Conservation (phyloP, 352 stramenopile genomes). For the Elongisporangium anandrum region DNA sequence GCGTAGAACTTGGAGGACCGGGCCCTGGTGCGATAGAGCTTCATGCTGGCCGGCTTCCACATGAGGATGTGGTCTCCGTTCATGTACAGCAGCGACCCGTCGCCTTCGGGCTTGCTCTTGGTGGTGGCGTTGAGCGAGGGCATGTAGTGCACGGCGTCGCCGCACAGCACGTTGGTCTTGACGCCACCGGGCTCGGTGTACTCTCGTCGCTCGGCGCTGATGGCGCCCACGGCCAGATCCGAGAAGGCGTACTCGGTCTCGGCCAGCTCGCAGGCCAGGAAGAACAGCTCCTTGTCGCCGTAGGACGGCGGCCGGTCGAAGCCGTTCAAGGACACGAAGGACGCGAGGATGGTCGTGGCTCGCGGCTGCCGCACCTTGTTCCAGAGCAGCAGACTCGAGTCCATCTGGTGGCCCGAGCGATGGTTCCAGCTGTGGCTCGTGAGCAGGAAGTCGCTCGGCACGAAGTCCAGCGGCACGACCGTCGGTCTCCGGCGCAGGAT, state of each 20-base stretch:
- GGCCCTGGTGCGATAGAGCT: constrained; percentile 23
- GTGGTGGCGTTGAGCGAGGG: constrained; percentile 11
- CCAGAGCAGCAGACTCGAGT: constrained; percentile 46
- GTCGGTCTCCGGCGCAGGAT: background rate
- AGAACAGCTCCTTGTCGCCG: constrained; percentile 57
- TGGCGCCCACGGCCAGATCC: constrained; percentile 18
- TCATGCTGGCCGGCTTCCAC: constrained; percentile 13
- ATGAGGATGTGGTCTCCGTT: constrained; percentile 46
- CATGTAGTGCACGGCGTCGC: constrained; percentile 34
- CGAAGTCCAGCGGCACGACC: constrained; percentile 14
- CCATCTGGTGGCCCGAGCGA: constrained; percentile 44
- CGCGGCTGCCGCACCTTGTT: constrained; percentile 31
- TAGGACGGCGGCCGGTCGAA: constrained; percentile 21
- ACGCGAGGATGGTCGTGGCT: constrained; percentile 37
- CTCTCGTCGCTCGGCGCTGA: constrained; percentile 14
- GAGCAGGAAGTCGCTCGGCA: constrained; percentile 27
- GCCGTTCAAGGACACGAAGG: constrained; percentile 31
- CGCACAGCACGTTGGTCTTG: constrained; percentile 25
- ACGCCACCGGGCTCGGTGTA: constrained; percentile 9
- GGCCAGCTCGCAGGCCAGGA: constrained; percentile 39
- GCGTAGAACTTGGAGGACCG: constrained; percentile 24
- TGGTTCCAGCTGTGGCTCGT: constrained; percentile 26
- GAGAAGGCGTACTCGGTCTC: constrained; percentile 51
- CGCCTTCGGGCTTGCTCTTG: background rate
- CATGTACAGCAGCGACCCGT: constrained; percentile 31